Evolutionary conservation across 805 yeast species (phyloP), one percentile per base, ranked within the genome.

Genomic region (Monosporozyma solicola): DNA sequence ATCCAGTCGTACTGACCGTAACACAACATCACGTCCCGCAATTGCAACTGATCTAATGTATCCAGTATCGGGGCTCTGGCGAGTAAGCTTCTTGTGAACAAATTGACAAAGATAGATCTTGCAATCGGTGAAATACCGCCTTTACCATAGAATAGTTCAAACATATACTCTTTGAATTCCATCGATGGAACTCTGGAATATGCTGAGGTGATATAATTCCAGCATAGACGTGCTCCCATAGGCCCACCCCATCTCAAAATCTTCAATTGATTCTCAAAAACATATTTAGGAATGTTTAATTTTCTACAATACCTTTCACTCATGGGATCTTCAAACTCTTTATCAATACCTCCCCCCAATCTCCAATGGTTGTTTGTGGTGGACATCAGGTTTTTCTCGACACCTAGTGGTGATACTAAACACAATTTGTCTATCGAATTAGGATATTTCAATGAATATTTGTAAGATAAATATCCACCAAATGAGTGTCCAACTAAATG

Each of bases 1-100:
- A 85, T 86, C 74, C 86, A 85, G 62, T 86, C 95, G 58, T 74
- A 79, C 58, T 82, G 78, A 0, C 94, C 95, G 64, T 84, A 86
- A 35, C 71, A 31, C 35, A 71, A 55, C 56, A 80, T 64, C 2
- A 76, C 68, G 41, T 72, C 67, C 8, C 64, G 57, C 2, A 61
- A 61, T 10, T 70, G 58, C 22, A 75, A 65, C 13, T 64, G 57
- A 3, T 63, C 59, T 43, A 82, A 67, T 53, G 83, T 77, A 61
- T 85, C 91, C 60, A 76, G 68, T 53, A 86, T 73, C 0, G 94
- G 94, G 63, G 77, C 59, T 54, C 78, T 77, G 16, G 85, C 84
- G 5, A 83, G 72, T 9, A 82, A 48, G 7, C 57, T 53, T 27
- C 59, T 59, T 1, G 65, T 59, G 41, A 67, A 67, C 37, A 68